phyloP scores from a whole-genome alignment of 192 early-diverging fungal species.

The Radiomyces spectabilis region DNA sequence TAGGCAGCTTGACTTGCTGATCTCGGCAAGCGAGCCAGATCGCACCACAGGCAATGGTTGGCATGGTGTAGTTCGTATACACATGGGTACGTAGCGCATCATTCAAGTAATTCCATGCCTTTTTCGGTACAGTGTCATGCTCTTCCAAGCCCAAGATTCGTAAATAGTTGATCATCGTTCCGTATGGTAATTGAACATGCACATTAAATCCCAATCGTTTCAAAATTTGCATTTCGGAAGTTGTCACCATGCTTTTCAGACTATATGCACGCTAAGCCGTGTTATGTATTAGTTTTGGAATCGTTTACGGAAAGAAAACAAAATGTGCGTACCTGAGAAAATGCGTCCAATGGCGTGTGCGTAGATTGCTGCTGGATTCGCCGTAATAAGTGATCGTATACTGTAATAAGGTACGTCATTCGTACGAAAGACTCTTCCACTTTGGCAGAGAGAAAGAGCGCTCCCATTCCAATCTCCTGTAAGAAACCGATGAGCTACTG shows the following conservation, averaged over 20 bases:
- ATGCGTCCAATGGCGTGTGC: conserved; percentile 46
- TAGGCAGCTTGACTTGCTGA: conserved; percentile 57
- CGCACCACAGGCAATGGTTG: conserved; percentile 78
- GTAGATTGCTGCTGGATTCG: conserved; percentile 38
- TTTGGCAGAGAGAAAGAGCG: conserved; percentile 71
- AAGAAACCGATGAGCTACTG: background rate
- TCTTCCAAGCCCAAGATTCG: conserved; percentile 69
- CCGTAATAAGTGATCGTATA: conserved; percentile 65
- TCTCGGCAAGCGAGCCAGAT: conserved; percentile 77
- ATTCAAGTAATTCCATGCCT: conserved; percentile 93
- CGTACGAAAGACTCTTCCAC: conserved; percentile 74
- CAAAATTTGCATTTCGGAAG: conserved; percentile 85
- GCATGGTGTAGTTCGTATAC: conserved; percentile 69
- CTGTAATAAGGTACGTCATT: conserved; percentile 79
- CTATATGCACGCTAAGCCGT: conserved; percentile 56
- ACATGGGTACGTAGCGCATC: conserved; percentile 77
- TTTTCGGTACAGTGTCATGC: conserved; percentile 69
- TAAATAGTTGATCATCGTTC: conserved; percentile 90
- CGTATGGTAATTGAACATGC: conserved; percentile 94
- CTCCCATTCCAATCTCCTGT: conserved; percentile 66
- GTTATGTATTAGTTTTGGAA: background rate
- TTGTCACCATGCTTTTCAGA: conserved; percentile 71
- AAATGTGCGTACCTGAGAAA: conserved; percentile 34
- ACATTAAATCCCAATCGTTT: conserved; percentile 89
- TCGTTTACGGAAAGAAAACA: background rate